Evolutionary conservation across 108 stramenopile species (phyloP), one percentile per base, ranked within the genome.

Genomic region (Discostella stelligeroides): DNA sequence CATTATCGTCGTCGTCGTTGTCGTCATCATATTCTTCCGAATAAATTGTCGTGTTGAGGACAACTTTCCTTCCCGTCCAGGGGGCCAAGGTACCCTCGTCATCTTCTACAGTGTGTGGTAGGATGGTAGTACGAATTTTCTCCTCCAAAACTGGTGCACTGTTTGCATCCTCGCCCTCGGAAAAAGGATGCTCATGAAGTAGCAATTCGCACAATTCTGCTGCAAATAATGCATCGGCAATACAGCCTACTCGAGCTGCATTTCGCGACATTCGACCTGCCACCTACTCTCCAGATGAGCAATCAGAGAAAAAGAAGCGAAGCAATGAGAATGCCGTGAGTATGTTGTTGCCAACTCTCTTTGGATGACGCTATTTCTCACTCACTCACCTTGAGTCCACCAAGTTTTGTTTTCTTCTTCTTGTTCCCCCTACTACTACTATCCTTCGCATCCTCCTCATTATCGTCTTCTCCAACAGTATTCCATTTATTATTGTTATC

Each of bases 131-230:
- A n/a, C n/a, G n/a, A n/a, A n/a, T n/a, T n/a, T n/a, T n/a, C n/a
- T n/a, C n/a, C n/a, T n/a, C n/a, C n/a, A n/a, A n/a, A n/a, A n/a
- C n/a, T n/a, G n/a, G n/a, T n/a, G n/a, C n/a, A n/a, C n/a, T n/a
- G n/a, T n/a, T n/a, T n/a, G n/a, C n/a, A n/a, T n/a, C n/a, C n/a
- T n/a, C n/a, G n/a, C n/a, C n/a, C n/a, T n/a, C n/a, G n/a, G n/a
- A n/a, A n/a, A n/a, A n/a, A n/a, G n/a, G 68, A 47, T 38, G 74
- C 59, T 13, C 10, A 15, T 76, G 59, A 7, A 76, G 45, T 23
- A n/a, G n/a, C n/a, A 88, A 66, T 74, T 91, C 93, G 24, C 88
- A 83, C n/a, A 91, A 68, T 79, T 94, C 93, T 40, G 87, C 86
- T 7, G 88, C 86, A 29, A 79, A 75, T 11, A 94, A 61, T 13